Base-by-base conservation (phyloP, 2,329 filamentous ascomycete genomes). In the Scopulariopsis brevicaulis region DNA sequence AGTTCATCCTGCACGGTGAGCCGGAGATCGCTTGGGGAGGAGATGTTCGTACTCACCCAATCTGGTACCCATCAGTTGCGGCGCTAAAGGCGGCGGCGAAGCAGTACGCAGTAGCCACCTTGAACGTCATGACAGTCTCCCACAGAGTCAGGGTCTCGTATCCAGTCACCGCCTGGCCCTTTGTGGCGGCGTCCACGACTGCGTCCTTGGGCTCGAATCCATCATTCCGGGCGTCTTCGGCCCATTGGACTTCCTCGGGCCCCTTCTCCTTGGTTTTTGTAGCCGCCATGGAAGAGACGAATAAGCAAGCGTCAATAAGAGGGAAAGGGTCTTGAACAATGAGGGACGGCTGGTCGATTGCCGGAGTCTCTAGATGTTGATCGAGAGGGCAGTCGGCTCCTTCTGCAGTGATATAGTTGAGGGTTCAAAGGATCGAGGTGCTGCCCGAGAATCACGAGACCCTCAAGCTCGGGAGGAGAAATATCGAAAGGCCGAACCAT, bases 1-100 rank as follows among this genome's bases (percentile, higher is more conserved):
- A 67, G 53, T 71, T 73, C 15, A 73, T 65, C 25, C 65, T 72
- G 55, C 65, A 48, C 43, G 4, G 43, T 10, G 3, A 48, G 43
- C 18, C 8, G 15, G 43, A 22, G 43, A 20, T 48, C 20, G 20
- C 20, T 12, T 4, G 18, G 20, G 8, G 12, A 22, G 48, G 8
- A 28, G 34, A 7, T 8, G 1, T 4, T 34, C 1, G 32, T 24
- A 59, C 62, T 56, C 48, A 66, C 65, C 63, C 66, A 28, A 68
- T 64, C 59, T 67, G 66, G 40, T 66, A 67, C 3, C 66, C 65
- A 52, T 68, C 64, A 3, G 65, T 66, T 2, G 61, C 62, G 20
- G 64, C 65, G 28, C 65, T 65, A 24, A 66, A 66, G 1, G 67
- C 64, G n/a, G 61, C 64, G 11, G 60, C 43, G 55, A 68, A 67